A percentile compares a stretch with the other conserved stretches of the same genome.
These are phyloP conservation scores for Colletotrichum neosansevieriae DNA, from an alignment of 2,329 filamentous ascomycete genomes.

Conservation along the genomic window DNA sequence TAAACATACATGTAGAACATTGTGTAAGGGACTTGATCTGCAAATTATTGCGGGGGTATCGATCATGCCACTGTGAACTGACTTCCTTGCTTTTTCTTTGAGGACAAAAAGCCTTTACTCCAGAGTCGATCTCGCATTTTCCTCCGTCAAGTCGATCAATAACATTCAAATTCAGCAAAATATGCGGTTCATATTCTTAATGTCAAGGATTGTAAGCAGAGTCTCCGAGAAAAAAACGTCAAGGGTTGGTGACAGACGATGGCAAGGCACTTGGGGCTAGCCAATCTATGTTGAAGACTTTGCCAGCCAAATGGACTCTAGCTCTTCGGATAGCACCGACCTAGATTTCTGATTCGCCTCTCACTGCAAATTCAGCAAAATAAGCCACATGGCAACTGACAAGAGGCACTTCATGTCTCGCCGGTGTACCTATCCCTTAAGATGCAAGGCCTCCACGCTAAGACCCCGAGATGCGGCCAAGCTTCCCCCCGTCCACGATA, in stretches of 20 bases:
- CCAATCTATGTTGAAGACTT: not conserved
- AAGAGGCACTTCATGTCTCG: too few relatives aligned
- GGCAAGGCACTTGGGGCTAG: not conserved
- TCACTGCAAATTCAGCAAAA: too few relatives aligned
- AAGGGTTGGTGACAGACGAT: not conserved
- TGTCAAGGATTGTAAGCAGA: too few relatives aligned
- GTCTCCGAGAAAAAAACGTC: too few relatives aligned
- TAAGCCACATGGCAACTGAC: too few relatives aligned
- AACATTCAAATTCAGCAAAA: too few relatives aligned
- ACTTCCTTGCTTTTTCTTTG: not conserved
- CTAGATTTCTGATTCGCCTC: too few relatives aligned
- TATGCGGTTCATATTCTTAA: too few relatives aligned
- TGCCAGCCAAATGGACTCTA: not conserved
- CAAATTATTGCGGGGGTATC: too few relatives aligned
- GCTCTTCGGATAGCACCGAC: constrained; percentile 2
- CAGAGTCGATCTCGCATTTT: too few relatives aligned
- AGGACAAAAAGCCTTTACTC: not conserved
- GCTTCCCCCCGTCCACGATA: not conserved
- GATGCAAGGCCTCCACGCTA: constrained; percentile 10
- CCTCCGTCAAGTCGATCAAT: too few relatives aligned
- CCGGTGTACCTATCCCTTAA: not conserved
- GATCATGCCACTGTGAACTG: not conserved
- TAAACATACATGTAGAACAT: not conserved
- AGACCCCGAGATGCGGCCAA: not conserved
- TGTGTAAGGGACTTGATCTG: not conserved